phyloP scores from a whole-genome alignment of 2,329 filamentous ascomycete species.

The Hymenoscyphus linearis region DNA sequence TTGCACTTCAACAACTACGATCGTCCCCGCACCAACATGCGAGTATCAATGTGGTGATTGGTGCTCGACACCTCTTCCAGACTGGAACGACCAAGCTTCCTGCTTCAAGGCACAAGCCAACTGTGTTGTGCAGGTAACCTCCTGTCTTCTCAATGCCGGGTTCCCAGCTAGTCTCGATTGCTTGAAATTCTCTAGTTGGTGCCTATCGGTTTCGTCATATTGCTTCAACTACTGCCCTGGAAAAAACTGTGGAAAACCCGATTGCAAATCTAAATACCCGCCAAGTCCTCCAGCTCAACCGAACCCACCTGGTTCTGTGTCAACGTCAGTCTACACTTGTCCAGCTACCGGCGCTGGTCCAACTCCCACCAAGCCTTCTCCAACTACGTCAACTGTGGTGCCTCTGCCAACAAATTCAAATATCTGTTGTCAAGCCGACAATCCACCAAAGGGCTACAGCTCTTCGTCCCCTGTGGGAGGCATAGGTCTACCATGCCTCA shows the following conservation, averaged over 20 bases:
- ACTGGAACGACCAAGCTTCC: slow-evolving; percentile 39
- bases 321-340: slow-evolving; percentile 34
- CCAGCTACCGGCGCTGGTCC: slow-evolving; percentile 16
- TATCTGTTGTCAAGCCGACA: slow-evolving; percentile 49
- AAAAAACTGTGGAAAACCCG: slow-evolving; percentile 37
- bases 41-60: slow-evolving; percentile 52
- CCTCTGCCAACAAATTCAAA: slow-evolving; percentile 42
- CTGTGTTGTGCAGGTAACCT: slow-evolving; percentile 41
- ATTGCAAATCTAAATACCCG: slow-evolving; percentile 39
- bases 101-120: slow-evolving; percentile 40
- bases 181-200: slow-evolving; percentile 48
- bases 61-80: slow-evolving; percentile 46
- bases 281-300: slow-evolving; percentile 35
- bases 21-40: slow-evolving; percentile 40
- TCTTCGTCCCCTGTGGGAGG: slow-evolving; percentile 53
- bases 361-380: slow-evolving; percentile 29
- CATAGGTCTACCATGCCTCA: slow-evolving; percentile 47
- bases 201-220: slow-evolving; percentile 40
- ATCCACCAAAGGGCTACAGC: slow-evolving; percentile 59
- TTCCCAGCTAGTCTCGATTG: slow-evolving; percentile 46
- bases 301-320: slow-evolving; percentile 34
- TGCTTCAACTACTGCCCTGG: slow-evolving; percentile 37
- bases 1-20: slow-evolving; percentile 41
- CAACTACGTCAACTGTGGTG: slow-evolving; percentile 31
- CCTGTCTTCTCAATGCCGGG: slow-evolving; percentile 48